Percentiles rank a stretch among this genome's conserved stretches.
phyloP scores from a whole-genome alignment of 495 filamentous ascomycete genomes.

The Penicillium bovifimosum region DNA sequence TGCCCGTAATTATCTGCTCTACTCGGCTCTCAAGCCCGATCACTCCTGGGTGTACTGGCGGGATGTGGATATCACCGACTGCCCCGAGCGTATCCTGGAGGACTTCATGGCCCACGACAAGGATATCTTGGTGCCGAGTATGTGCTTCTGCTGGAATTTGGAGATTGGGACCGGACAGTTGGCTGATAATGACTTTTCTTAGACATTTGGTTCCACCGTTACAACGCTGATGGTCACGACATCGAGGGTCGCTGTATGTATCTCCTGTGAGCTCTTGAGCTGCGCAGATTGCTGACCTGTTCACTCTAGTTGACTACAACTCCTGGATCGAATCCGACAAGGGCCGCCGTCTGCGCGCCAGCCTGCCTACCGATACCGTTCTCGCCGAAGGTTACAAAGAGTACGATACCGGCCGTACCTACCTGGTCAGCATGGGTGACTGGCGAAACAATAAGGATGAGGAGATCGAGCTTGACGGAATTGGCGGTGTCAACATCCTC shows the following conservation, averaged over 20 bases:
- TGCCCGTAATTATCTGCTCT: constrained; percentile 88
- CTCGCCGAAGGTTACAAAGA: constrained; percentile 94
- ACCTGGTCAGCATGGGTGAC: constrained; percentile 84
- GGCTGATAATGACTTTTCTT: constrained; percentile 21
- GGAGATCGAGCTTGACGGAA: constrained; percentile 87
- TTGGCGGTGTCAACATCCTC: constrained; percentile 94
- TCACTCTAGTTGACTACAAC: constrained; percentile 82
- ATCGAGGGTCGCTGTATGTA: constrained; percentile 90
- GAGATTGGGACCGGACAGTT: background rate
- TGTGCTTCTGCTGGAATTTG: constrained; percentile 24
- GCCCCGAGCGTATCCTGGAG: constrained; percentile 79
- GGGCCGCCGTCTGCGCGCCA: constrained; percentile 63
- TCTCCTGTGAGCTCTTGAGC: background rate
- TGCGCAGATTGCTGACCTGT: constrained; percentile 8
- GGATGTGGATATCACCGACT: constrained; percentile 93
- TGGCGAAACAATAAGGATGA: constrained; percentile 87
- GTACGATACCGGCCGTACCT: constrained; percentile 79
- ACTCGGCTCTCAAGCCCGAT: constrained; percentile 77
- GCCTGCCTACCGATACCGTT: constrained; percentile 71
- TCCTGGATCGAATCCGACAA: constrained; percentile 95
- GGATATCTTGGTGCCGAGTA: constrained; percentile 95
- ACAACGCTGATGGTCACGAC: constrained; percentile 65
- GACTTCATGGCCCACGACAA: constrained; percentile 91
- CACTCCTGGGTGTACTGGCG: constrained; percentile 99
- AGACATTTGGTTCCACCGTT: constrained; percentile 99